Conservation (phyloP, 2,329 filamentous ascomycete species). For the Diplodia scrobiculata region DNA sequence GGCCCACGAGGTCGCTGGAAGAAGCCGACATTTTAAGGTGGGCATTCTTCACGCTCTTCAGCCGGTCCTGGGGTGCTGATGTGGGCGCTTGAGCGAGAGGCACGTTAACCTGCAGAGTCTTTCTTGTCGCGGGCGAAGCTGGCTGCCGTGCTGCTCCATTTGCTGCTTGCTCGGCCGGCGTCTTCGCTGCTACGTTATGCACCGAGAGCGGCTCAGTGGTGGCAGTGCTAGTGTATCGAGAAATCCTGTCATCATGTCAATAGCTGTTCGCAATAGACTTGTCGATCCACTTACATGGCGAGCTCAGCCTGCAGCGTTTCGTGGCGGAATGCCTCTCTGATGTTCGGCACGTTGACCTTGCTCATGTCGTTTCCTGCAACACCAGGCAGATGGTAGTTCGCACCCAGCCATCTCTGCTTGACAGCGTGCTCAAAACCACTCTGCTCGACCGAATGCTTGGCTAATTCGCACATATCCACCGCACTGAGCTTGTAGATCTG, state of each 20-base stretch:
- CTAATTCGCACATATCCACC: slow-evolving; percentile 97
- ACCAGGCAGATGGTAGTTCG: slow-evolving; percentile 74
- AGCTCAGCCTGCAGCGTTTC: slow-evolving; percentile 83
- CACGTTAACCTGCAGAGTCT: slow-evolving; percentile 44
- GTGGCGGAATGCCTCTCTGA: slow-evolving; percentile 84
- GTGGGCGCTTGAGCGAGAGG: slow-evolving; percentile 37
- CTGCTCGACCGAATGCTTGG: slow-evolving; percentile 92
- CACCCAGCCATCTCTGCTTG: slow-evolving; percentile 89
- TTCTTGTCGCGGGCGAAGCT: slow-evolving; percentile 47
- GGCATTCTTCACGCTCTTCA: slow-evolving; percentile 30
- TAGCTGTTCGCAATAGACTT: background rate
- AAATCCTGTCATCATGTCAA: slow-evolving; percentile 37
- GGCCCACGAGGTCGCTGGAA: slow-evolving; percentile 12
- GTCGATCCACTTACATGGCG: slow-evolving; percentile 68
- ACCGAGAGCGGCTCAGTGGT: slow-evolving; percentile 41
- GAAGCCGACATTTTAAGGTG: slow-evolving; percentile 32
- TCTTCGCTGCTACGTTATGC: slow-evolving; percentile 42
- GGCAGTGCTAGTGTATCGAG: slow-evolving; percentile 48
- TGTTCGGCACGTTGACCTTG: slow-evolving; percentile 94
- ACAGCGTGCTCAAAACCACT: slow-evolving; percentile 88
- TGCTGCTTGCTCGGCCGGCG: slow-evolving; percentile 34
- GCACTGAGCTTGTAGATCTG: slow-evolving; percentile 98
- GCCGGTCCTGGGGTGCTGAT: slow-evolving; percentile 37
- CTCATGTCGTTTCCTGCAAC: slow-evolving; percentile 86
- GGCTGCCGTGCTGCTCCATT: background rate